Evolutionary conservation across 306 rosid species (phyloP).

Genomic region (Pyrus betulifolia): DNA sequence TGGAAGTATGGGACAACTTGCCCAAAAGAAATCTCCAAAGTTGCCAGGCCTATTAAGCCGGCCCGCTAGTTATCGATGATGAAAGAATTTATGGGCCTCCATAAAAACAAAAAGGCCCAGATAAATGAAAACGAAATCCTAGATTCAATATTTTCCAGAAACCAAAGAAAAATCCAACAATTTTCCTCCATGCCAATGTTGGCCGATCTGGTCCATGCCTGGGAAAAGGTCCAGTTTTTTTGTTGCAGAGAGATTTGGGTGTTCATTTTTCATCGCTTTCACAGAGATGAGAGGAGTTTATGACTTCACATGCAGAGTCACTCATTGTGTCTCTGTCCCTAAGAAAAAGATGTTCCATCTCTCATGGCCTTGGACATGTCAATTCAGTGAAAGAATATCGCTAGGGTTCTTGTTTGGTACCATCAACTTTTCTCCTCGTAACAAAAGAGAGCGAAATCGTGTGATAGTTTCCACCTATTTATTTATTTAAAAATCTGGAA

Average conservation of each 20-base stretch:
- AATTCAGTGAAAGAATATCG: background rate
- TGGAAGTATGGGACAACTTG: background rate
- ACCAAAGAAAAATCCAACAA: background rate
- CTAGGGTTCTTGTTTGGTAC: constrained; percentile 3
- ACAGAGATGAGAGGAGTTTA: background rate
- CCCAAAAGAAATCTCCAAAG: background rate
- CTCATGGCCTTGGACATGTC: background rate
- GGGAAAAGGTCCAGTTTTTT: background rate
- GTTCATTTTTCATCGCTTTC: background rate
- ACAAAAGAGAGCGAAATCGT: background rate
- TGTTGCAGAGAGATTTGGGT: background rate
- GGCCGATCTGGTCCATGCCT: background rate
- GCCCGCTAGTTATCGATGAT: background rate
- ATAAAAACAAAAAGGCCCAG: background rate
- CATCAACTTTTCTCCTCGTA: background rate
- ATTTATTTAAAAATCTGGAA: background rate
- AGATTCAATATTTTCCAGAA: background rate
- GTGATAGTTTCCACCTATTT: background rate
- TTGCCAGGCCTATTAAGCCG: background rate
- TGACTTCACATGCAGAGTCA: background rate
- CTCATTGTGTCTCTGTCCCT: background rate
- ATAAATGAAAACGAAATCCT: background rate
- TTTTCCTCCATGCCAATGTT: background rate
- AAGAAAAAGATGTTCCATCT: constrained; percentile 14
- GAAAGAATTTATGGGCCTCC: background rate